These are phyloP conservation scores for Hypholoma sublateritium DNA, from an alignment of 768 basidiomycete species.

Conservation along the genomic window DNA sequence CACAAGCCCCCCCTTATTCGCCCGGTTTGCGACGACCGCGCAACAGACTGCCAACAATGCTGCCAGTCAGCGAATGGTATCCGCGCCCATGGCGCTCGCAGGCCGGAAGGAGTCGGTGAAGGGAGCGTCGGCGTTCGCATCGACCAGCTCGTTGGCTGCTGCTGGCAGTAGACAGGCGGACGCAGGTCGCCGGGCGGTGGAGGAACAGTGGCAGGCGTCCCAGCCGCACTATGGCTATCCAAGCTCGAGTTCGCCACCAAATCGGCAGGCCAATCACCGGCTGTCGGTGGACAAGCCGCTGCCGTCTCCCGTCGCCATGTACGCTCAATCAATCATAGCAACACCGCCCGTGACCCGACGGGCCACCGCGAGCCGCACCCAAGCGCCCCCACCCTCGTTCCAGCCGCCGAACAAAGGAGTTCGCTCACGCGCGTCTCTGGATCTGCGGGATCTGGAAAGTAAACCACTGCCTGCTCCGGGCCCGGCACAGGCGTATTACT, in stretches of 20 bases:
- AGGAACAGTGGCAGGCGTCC: slow-evolving; percentile 4
- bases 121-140: slow-evolving; percentile 12
- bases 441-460: slow-evolving; percentile 17
- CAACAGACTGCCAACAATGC: slow-evolving; percentile 9
- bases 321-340: slow-evolving; percentile 6
- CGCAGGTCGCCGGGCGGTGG: slow-evolving; percentile 6
- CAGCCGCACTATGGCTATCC: background rate
- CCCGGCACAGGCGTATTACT: slow-evolving; percentile 15
- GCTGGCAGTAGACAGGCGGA: slow-evolving; percentile 17
- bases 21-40: slow-evolving; percentile 35
- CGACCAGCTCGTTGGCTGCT: slow-evolving; percentile 17
- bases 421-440: slow-evolving; percentile 16
- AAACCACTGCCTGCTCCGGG: slow-evolving; percentile 19
- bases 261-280: slow-evolving; percentile 8
- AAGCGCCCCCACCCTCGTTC: slow-evolving; percentile 14
- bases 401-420: slow-evolving; percentile 6
- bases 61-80: slow-evolving; percentile 30
- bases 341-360: slow-evolving; percentile 7
- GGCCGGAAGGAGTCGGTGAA: slow-evolving; percentile 23
- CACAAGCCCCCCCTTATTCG: slow-evolving; percentile 38
- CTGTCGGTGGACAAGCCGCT: slow-evolving; percentile 28
- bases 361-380: slow-evolving; percentile 10
- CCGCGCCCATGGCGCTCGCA: slow-evolving; percentile 37
- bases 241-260: background rate
- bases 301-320: slow-evolving; percentile 18